Evolutionary conservation across 2,329 filamentous ascomycete genomes (phyloP).

Genomic region (Chrysoporthe puriensis): DNA sequence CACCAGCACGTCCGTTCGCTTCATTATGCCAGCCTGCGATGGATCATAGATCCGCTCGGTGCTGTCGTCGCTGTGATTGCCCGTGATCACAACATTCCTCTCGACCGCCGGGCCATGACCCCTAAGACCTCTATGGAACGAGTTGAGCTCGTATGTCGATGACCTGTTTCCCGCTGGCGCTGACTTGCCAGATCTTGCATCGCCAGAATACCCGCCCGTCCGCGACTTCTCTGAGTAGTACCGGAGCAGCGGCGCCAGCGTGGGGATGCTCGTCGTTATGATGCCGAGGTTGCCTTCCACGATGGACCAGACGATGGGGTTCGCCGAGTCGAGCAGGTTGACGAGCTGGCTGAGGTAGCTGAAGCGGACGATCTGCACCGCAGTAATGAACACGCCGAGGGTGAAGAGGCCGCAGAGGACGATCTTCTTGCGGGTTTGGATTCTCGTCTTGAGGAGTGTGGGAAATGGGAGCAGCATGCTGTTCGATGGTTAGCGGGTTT

Average conservation of each 20-base stretch:
- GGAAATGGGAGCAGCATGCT: constrained; percentile 48
- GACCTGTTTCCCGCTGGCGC: background rate
- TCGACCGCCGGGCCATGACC: background rate
- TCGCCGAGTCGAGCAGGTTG: constrained; percentile 50
- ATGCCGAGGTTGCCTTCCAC: constrained; percentile 25
- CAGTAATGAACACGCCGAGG: constrained; percentile 54
- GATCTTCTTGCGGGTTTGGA: constrained; percentile 42
- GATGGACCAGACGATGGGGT: constrained; percentile 33
- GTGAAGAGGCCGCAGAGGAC: constrained; percentile 48
- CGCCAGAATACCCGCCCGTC: background rate
- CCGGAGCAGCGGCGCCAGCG: constrained; percentile 4
- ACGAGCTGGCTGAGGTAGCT: constrained; percentile 49
- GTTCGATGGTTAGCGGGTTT: background rate
- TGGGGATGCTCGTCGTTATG: constrained; percentile 20
- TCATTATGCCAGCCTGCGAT: constrained; percentile 8
- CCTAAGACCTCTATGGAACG: background rate
- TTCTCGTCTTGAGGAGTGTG: constrained; percentile 41
- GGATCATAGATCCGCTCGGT: constrained; percentile 5
- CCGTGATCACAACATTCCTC: background rate
- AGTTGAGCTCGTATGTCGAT: background rate
- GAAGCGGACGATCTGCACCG: constrained; percentile 56
- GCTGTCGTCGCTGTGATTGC: background rate
- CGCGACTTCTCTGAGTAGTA: constrained; percentile 12
- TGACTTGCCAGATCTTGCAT: background rate
- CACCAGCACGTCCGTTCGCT: constrained; percentile 1